Evolutionary conservation across 768 basidiomycete genomes (phyloP).

Genomic region (Suillus brevipes): DNA sequence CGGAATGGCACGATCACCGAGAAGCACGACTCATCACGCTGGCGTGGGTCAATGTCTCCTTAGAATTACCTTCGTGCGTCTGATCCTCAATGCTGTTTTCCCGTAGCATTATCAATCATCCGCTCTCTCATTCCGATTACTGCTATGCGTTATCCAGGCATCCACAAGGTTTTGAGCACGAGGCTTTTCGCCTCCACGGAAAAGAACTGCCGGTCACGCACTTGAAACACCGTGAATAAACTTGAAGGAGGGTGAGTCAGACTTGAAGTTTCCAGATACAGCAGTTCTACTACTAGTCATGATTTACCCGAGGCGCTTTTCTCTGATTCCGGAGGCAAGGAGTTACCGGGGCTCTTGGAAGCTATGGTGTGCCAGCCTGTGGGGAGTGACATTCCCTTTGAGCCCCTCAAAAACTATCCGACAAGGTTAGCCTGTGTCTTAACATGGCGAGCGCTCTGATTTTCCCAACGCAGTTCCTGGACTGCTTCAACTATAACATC

Average conservation of each 20-base stretch:
- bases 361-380: constrained; percentile 48
- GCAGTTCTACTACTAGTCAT: constrained; percentile 12
- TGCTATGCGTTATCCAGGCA: not conserved
- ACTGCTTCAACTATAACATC: constrained; percentile 63
- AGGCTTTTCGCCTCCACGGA: not conserved
- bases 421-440: constrained; percentile 49
- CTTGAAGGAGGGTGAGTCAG: constrained; percentile 68
- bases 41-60: not conserved
- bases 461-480: constrained; percentile 60
- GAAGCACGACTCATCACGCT: not conserved
- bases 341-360: constrained; percentile 69
- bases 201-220: constrained; percentile 62
- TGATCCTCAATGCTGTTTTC: not conserved
- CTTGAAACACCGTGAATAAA: constrained; percentile 72
- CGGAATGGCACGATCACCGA: not conserved
- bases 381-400: constrained; percentile 29
- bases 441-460: constrained; percentile 3
- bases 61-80: not conserved
- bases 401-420: constrained; percentile 75
- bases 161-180: not conserved
- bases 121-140: not conserved
- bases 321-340: constrained; percentile 45
- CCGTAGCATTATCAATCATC: not conserved
- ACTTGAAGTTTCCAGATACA: constrained; percentile 19
- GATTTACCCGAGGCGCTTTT: constrained; percentile 55